Percentiles rank a stretch among this genome's conserved stretches.
phyloP scores from a whole-genome alignment of 805 yeast genomes.

The Limtongia smithiae region DNA sequence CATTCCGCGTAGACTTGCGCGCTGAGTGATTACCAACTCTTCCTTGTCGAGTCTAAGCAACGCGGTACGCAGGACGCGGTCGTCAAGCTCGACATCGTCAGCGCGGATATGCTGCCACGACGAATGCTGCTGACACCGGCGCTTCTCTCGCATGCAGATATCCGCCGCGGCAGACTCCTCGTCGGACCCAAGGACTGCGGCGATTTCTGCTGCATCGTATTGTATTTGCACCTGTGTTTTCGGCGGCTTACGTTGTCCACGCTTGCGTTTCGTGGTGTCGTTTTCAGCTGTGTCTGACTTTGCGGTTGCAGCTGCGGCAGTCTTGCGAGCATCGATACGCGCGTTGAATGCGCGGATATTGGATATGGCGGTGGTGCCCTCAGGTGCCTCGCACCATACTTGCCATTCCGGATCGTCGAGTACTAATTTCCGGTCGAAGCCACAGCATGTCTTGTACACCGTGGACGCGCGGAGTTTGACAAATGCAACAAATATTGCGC shows the following conservation, averaged over 20 bases:
- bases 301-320: constrained; percentile 2
- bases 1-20: constrained; percentile 15
- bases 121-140: constrained; percentile 27
- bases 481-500: constrained; percentile 24
- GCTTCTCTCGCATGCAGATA: constrained; percentile 27
- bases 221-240: constrained; percentile 6
- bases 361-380: constrained; percentile 14
- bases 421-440: constrained; percentile 32
- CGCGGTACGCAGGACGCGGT: constrained; percentile 9
- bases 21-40: constrained; percentile 8
- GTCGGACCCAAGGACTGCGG: neutral
- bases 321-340: constrained; percentile 5
- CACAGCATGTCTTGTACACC: constrained; percentile 33
- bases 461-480: constrained; percentile 27
- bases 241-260: neutral
- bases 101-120: constrained; percentile 29
- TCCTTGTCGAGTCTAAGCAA: constrained; percentile 10
- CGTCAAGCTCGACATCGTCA: constrained; percentile 27
- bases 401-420: constrained; percentile 31
- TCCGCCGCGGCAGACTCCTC: constrained; percentile 8
- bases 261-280: neutral
- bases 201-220: constrained; percentile 8
- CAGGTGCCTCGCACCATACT: constrained; percentile 19
- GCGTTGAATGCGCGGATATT: constrained; percentile 7
- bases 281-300: neutral